Base-by-base conservation (phyloP, 2,329 filamentous ascomycete genomes). In the Elsinoe australis region DNA sequence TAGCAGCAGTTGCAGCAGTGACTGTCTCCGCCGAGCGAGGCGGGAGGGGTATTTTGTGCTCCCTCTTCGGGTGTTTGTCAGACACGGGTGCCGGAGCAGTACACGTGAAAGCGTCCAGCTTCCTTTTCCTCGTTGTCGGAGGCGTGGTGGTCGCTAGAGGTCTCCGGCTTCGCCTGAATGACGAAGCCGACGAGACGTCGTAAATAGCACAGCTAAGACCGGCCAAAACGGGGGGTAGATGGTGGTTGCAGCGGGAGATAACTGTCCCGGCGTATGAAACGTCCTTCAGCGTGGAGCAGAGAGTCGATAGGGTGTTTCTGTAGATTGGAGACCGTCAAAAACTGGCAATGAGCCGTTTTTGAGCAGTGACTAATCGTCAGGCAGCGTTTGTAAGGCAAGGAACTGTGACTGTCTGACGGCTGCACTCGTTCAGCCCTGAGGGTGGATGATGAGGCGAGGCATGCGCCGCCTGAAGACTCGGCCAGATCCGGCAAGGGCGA, bases 1-100 rank as follows among this genome's bases (percentile, higher is more conserved):
- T 61, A 57, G 64, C 63, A 57, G 66, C 63, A 54, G 61, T 66
- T 52, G 63, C 39, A 39, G 49, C 48, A 32, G 47, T 35, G 18
- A 53, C 56, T 55, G 63, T 59, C 54, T 61, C 60, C 54, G 54
- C 52, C 38, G 36, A 45, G 44, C 18, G 51, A 29, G 39, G 52
- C 28, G 47, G 49, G 34, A 42, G 48, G 24, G 42, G 39, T 44
- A 44, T 12, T 52, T 54, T 47, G 54, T 53, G 45, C 53, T 54
- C 51, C 47, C 45, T 46, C 18, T 50, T 50, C 18, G 39, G 7
- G 31, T 38, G 32, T 36, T 49, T 56, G 50, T 15, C 56, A 44
- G 48, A 53, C 52, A 31, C 49, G 32, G 28, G 52, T 48, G 31
- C n/a, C n/a, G 48, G 33, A 21, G 46, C 38, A 39, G 15, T 46